Percentiles rank a stretch among this genome's conserved stretches.
These are phyloP conservation scores for Thelonectria discophora DNA, from an alignment of 2,329 filamentous ascomycete species.

Conservation along the genomic window DNA sequence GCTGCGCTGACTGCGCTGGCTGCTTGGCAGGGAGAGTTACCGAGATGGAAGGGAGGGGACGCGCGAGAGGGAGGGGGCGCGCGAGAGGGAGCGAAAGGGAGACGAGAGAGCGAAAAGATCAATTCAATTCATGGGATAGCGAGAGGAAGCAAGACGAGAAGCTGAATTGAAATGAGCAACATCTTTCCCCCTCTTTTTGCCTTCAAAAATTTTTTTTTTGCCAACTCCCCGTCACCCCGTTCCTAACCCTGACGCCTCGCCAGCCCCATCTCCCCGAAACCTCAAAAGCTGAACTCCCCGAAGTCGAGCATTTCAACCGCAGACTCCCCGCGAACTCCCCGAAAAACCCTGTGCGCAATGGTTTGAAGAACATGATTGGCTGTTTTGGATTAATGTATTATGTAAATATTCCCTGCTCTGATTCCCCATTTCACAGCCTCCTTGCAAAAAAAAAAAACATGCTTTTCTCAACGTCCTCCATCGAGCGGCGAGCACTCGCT, in stretches of 20 bases:
- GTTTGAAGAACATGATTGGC: neutral
- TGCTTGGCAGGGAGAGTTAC: neutral
- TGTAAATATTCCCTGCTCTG: too few species aligned
- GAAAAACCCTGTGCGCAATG: slow-evolving; percentile 10
- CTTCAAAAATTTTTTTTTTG: too few species aligned
- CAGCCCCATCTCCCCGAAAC: neutral
- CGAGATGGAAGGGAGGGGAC: too few species aligned
- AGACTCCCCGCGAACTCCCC: slow-evolving; percentile 23
- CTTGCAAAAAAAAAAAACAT: too few species aligned
- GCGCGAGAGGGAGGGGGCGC: too few species aligned
- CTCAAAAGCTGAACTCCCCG: neutral
- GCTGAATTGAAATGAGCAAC: too few species aligned
- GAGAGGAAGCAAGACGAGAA: too few species aligned
- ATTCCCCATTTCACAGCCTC: too few species aligned
- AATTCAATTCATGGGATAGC: too few species aligned
- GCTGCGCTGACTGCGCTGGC: neutral
- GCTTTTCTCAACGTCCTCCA: neutral
- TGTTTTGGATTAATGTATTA: neutral
- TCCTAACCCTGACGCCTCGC: neutral
- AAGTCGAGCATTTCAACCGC: neutral
- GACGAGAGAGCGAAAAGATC: too few species aligned
- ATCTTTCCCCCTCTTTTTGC: too few species aligned
- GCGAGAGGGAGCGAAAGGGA: neutral
- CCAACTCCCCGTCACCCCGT: too few species aligned
- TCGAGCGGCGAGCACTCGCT: neutral